Conservation (phyloP, 106 monocot species). For the Posidonia australis region DNA sequence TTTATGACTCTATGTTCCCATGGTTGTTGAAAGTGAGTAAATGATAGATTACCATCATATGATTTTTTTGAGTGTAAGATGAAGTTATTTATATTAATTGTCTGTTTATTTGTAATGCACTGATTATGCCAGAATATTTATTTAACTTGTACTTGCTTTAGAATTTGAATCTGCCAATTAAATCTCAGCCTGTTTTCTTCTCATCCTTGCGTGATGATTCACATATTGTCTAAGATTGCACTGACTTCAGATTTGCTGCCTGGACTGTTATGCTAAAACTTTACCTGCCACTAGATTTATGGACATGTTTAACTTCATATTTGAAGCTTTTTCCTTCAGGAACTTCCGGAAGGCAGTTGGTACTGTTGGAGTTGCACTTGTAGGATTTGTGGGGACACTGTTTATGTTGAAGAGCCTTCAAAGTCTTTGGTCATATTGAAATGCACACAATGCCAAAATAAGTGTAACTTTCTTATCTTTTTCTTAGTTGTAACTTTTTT, state of each 20-base stretch:
- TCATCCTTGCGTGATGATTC: too few relatives aligned
- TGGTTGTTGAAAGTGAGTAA: too few relatives aligned
- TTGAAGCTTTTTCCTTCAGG: constrained; percentile 28
- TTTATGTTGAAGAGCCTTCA: constrained; percentile 27
- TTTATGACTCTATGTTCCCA: too few relatives aligned
- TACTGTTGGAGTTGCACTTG: constrained; percentile 78
- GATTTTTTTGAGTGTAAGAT: too few relatives aligned
- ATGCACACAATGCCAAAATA: constrained; percentile 74
- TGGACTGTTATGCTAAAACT: not conserved
- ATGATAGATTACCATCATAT: too few relatives aligned
- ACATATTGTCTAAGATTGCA: too few relatives aligned
- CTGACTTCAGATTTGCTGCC: not conserved
- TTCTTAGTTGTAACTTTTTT: not conserved
- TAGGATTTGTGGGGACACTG: constrained; percentile 39
- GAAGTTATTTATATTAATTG: too few relatives aligned
- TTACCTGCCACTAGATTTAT: too few relatives aligned
- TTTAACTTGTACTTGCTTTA: too few relatives aligned
- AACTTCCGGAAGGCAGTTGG: constrained; percentile 89
- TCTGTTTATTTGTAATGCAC: too few relatives aligned
- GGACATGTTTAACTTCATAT: not conserved
- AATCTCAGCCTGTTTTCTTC: not conserved
- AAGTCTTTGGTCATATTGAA: constrained; percentile 30
- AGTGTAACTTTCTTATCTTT: constrained; percentile 40
- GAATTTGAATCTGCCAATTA: not conserved
- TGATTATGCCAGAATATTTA: too few relatives aligned